A percentile compares a stretch with the other conserved stretches of the same genome.
These are phyloP conservation scores for Pseudotsuga menziesii DNA, from an alignment of 75 land plant genomes.

Conservation along the genomic window DNA sequence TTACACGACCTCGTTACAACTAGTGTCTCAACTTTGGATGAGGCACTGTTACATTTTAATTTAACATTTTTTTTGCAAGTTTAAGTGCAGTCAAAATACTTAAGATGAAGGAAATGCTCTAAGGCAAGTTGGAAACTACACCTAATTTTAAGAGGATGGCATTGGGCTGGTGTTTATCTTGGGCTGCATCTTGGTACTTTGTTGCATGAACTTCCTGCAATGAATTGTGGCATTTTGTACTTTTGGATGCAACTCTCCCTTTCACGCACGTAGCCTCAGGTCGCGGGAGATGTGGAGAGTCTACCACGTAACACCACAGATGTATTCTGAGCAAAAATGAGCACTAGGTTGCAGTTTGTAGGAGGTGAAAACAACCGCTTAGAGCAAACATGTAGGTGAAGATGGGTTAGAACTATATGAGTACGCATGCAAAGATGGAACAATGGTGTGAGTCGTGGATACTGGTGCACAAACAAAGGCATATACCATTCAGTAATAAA, in stretches of 20 bases:
- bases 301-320: too few relatives aligned
- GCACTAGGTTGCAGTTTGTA: too few relatives aligned
- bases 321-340: too few relatives aligned
- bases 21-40: constrained; percentile 14
- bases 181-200: constrained; percentile 78
- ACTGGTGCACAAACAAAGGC: too few relatives aligned
- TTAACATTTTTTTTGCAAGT: constrained; percentile 57
- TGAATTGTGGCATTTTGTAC: constrained; percentile 93
- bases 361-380: too few relatives aligned
- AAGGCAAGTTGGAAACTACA: constrained; percentile 69
- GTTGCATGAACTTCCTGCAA: constrained; percentile 69
- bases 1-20: constrained; percentile 39
- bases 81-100: constrained; percentile 51
- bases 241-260: constrained; percentile 82
- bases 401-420: too few relatives aligned
- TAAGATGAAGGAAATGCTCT: constrained; percentile 34
- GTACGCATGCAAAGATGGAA: too few relatives aligned
- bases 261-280: too few relatives aligned
- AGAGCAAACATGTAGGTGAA: too few relatives aligned
- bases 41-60: constrained; percentile 36
- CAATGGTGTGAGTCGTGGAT: too few relatives aligned
- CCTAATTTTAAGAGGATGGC: constrained; percentile 70
- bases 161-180: constrained; percentile 83
- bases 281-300: too few relatives aligned
- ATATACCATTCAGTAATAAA: too few relatives aligned